Evolutionary conservation across 2,329 filamentous ascomycete species (phyloP), one percentile per base, ranked within the genome.

Genomic region (Aspergillus sp.): DNA sequence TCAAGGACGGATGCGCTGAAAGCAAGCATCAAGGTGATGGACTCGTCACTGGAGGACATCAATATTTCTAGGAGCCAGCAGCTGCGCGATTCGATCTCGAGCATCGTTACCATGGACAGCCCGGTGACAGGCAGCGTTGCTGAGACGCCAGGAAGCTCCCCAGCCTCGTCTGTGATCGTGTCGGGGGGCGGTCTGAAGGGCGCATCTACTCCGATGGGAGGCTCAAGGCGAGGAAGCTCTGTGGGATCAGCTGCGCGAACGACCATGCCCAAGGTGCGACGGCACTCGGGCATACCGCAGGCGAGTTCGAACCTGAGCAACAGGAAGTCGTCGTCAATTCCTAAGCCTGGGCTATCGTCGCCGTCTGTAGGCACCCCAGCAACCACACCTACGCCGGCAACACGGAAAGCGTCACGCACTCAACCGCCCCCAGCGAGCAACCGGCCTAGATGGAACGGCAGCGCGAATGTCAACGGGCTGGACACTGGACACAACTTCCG

Each of bases 71-170:
- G 71, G 42, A 78, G 75, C 32, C 82, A 86, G 51, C 82, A 89
- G 47, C 69, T 95, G 30, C 76, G 89, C 29, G 89, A 96, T 57
- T 95, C 89, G 0, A 81, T 96, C 35, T 95, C 88, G 0, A 95
- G 84, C 46, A 85, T 95, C 58, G 68, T 93, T 3, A 93, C 85
- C 2, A 83, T 83, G 44, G 86, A 93, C 51, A 73, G 76, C 32
- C 86, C 83, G 2, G 74, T 79, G 2, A 63, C 74, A 7, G 78
- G 72, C 40, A 89, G 83, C 48, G 72, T 74, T 29, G 62, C 78
- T 28, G 85, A 80, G 20, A 84, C 80, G 0, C 80, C 80, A 0
- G 76, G 78, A 28, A 84, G 76, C 61, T 82, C 79, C 4, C 79
- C 80, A 15, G 75, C 78, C 15, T 81, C 77, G 11, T 82, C 78